These are phyloP conservation scores for Colletotrichum falcatum DNA, from an alignment of 2,329 filamentous ascomycete species.

Conservation along the genomic window DNA sequence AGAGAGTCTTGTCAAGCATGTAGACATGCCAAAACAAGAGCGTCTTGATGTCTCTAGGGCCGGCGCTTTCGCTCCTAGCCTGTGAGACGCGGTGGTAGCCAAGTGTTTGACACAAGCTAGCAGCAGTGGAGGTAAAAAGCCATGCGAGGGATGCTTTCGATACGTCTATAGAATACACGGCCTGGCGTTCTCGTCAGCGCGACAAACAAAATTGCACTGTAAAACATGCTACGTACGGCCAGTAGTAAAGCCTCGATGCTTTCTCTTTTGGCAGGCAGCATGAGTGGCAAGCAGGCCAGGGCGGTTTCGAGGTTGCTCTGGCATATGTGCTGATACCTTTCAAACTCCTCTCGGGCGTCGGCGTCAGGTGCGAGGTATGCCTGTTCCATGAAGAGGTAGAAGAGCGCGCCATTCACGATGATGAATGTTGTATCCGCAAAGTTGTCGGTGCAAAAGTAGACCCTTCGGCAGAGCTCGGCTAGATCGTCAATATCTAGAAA, in stretches of 20 bases:
- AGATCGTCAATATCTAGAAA: constrained; percentile 64
- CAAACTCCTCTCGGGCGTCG: constrained; percentile 50
- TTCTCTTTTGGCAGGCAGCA: constrained; percentile 65
- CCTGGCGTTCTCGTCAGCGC: constrained; percentile 51
- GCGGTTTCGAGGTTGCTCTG: constrained; percentile 63
- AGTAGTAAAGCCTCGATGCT: constrained; percentile 70
- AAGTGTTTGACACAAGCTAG: constrained; percentile 70
- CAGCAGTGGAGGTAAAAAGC: constrained; percentile 70
- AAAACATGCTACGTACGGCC: constrained; percentile 57
- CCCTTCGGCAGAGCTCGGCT: constrained; percentile 59
- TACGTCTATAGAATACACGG: constrained; percentile 71
- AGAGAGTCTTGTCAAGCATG: constrained; percentile 66
- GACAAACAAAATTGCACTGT: not conserved
- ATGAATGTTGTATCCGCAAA: constrained; percentile 63
- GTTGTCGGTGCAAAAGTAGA: constrained; percentile 66
- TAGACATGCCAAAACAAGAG: constrained; percentile 66
- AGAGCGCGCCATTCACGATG: constrained; percentile 62
- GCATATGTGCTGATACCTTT: constrained; percentile 55
- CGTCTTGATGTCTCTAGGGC: constrained; percentile 50
- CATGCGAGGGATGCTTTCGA: constrained; percentile 73
- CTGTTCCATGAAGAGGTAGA: constrained; percentile 63
- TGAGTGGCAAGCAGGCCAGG: constrained; percentile 64
- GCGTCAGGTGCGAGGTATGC: constrained; percentile 52
- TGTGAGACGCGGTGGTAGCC: constrained; percentile 67
- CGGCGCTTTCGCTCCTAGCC: constrained; percentile 49